Conservation (phyloP, 2,329 filamentous ascomycete genomes). For the Blastomyces emzantsi region DNA sequence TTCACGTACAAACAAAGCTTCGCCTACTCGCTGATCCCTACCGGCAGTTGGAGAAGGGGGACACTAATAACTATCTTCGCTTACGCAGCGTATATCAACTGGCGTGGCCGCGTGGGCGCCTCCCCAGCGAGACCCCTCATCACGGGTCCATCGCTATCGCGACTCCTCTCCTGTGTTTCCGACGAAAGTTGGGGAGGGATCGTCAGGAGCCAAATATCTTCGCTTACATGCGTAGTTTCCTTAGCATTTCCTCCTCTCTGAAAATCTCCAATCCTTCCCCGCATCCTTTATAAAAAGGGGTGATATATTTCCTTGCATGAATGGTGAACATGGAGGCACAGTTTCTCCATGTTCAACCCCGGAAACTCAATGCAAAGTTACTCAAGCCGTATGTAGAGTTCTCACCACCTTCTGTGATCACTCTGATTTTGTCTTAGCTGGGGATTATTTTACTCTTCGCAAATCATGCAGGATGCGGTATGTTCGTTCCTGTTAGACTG, state of each 20-base stretch:
- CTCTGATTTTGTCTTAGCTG: neutral
- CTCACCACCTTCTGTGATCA: neutral
- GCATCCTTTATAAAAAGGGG: neutral
- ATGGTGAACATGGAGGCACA: neutral
- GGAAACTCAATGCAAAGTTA: slow-evolving; percentile 2
- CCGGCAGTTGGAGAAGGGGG: no score
- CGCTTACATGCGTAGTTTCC: neutral
- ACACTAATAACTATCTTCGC: neutral
- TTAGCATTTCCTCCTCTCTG: no score
- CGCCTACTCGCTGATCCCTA: neutral
- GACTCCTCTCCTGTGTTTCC: neutral
- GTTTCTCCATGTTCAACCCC: slow-evolving; percentile 4
- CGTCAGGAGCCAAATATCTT: neutral
- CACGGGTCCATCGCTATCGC: neutral
- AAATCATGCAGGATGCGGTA: neutral
- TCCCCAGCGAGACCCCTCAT: neutral
- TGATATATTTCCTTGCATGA: neutral
- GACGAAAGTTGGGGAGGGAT: neutral
- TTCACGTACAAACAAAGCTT: neutral
- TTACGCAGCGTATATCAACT: no score
- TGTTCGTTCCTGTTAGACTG: neutral
- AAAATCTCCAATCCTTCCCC: neutral
- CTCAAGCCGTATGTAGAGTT: slow-evolving; percentile 8
- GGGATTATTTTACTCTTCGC: neutral
- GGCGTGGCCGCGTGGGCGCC: no score